Conservation (phyloP, 2,329 filamentous ascomycete genomes). For the Bretziella fagacearum region DNA sequence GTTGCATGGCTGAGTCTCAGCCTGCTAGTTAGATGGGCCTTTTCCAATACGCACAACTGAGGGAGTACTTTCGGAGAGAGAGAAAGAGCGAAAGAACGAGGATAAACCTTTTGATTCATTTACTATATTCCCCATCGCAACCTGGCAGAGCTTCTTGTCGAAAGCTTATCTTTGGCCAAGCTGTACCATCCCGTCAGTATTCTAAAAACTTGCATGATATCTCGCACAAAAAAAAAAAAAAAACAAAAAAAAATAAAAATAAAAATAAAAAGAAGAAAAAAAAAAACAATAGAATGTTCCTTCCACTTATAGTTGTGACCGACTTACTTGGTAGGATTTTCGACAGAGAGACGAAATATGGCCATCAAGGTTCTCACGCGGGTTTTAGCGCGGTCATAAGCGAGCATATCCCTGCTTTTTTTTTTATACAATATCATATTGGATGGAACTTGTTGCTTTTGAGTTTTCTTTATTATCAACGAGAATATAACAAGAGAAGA, state of each 20-base stretch:
- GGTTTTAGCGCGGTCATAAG: not conserved
- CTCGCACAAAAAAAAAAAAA: not conserved
- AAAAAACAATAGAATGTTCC: not conserved
- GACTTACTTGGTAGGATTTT: not conserved
- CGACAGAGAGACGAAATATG: not conserved
- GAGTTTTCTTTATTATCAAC: not conserved
- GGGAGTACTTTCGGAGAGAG: no score
- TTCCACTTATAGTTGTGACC: not conserved
- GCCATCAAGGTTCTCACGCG: conserved; percentile 13
- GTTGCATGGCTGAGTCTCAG: not conserved
- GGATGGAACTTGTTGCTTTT: not conserved
- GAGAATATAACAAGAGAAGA: no score
- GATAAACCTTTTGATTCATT: not conserved
- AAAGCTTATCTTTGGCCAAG: not conserved
- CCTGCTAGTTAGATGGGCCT: not conserved
- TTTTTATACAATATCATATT: not conserved
- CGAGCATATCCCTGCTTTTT: not conserved
- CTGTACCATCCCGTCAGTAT: not conserved
- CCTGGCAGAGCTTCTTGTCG: not conserved
- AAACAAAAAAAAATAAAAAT: not conserved
- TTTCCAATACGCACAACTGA: no score
- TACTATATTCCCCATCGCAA: not conserved
- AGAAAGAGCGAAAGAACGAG: no score
- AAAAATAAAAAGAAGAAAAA: not conserved
- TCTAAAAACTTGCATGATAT: not conserved